Conservation (phyloP, 78 protist species). For the Dictyostelium brefeldianum region DNA sequence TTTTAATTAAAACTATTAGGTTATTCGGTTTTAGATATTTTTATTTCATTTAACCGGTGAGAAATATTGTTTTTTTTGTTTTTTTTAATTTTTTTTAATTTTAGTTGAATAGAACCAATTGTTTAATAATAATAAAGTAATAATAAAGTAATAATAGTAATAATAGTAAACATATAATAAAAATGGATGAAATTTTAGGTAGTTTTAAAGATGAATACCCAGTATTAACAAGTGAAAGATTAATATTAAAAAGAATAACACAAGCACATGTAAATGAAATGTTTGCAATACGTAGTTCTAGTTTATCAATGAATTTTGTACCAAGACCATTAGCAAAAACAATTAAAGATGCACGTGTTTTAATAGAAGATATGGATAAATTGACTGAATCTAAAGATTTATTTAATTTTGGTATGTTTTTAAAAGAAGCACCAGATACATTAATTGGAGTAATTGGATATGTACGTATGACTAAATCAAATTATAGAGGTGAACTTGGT, state of each 20-base stretch:
- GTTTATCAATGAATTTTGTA: conserved; percentile 7
- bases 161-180: too few species aligned
- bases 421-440: not conserved
- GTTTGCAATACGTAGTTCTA: not conserved
- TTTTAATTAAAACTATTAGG: too few species aligned
- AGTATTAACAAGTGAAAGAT: conserved; percentile 22
- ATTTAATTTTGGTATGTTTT: conserved; percentile 2
- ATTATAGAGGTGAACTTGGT: conserved; percentile 19
- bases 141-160: too few species aligned
- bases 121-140: too few species aligned
- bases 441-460: conserved; percentile 7
- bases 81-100: too few species aligned
- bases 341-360: not conserved
- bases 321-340: conserved; percentile 35
- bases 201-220: not conserved
- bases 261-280: conserved; percentile 4
- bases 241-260: conserved; percentile 22
- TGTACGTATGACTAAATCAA: not conserved
- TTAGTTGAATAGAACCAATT: too few species aligned
- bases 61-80: too few species aligned
- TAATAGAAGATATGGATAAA: not conserved
- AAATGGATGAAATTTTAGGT: too few species aligned
- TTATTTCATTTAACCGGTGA: too few species aligned
- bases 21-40: too few species aligned
- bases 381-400: not conserved